phyloP scores from a whole-genome alignment of 2,329 filamentous ascomycete genomes.

The Mollisiaceae sp. region DNA sequence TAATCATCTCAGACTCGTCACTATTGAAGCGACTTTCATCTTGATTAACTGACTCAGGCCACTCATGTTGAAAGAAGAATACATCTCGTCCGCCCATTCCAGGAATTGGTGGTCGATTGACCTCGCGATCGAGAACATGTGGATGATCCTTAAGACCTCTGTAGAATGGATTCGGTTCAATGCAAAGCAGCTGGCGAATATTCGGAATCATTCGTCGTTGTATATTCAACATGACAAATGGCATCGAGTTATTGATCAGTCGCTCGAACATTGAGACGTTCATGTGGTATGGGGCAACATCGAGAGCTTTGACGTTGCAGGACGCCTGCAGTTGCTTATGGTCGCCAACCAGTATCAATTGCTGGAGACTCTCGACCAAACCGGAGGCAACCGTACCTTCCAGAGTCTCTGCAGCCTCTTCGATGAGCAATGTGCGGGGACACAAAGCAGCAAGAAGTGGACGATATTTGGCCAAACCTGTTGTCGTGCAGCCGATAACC shows the following conservation, averaged over 20 bases:
- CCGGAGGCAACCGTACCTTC: conserved; percentile 61
- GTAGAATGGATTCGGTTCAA: conserved; percentile 60
- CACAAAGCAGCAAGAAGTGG: conserved; percentile 62
- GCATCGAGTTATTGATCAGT: conserved; percentile 62
- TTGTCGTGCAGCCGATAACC: conserved; percentile 59
- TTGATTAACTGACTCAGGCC: conserved; percentile 66
- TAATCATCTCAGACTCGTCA: conserved; percentile 77
- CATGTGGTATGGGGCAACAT: conserved; percentile 61
- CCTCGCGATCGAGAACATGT: conserved; percentile 56
- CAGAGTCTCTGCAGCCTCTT: conserved; percentile 69
- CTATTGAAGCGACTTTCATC: conserved; percentile 72
- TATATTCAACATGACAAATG: conserved; percentile 57
- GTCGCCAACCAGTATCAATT: conserved; percentile 72
- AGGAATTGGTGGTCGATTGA: conserved; percentile 56
- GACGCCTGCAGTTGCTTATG: conserved; percentile 70
- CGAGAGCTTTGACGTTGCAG: conserved; percentile 59
- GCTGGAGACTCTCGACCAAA: conserved; percentile 65
- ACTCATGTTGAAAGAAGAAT: conserved; percentile 68
- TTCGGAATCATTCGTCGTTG: conserved; percentile 75
- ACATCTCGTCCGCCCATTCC: conserved; percentile 67
- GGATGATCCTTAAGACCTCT: conserved; percentile 60
- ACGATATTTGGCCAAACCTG: conserved; percentile 72
- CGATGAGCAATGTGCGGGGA: conserved; percentile 67
- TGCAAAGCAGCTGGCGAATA: conserved; percentile 60
- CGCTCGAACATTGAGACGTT: conserved; percentile 73